Evolutionary conservation across 169 alveolate species (phyloP).

Genomic region (Besnoitia besnoiti): DNA sequence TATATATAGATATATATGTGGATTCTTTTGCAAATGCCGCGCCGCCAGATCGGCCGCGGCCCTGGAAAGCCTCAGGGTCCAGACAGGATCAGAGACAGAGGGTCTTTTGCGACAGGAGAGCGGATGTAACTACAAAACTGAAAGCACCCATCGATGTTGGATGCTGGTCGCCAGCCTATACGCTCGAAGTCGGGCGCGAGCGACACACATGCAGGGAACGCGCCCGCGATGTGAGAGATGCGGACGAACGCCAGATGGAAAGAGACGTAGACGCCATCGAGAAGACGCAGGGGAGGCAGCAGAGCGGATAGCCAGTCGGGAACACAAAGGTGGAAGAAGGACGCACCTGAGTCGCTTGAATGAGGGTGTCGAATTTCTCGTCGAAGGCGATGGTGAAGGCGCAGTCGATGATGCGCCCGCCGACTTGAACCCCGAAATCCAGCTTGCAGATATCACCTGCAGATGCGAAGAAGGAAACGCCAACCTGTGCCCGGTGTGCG

Average conservation of each 20-base stretch:
- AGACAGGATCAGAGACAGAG: too few relatives aligned
- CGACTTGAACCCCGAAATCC: slow-evolving; percentile 99
- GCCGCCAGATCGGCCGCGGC: too few relatives aligned
- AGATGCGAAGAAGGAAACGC: not conserved
- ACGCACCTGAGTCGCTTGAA: slow-evolving; percentile 88
- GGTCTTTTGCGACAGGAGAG: too few relatives aligned
- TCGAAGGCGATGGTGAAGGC: slow-evolving; percentile 96
- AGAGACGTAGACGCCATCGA: not conserved
- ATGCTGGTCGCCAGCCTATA: too few relatives aligned
- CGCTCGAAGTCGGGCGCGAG: too few relatives aligned
- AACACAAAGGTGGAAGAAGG: not conserved
- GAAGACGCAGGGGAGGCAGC: not conserved
- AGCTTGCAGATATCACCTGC: slow-evolving; percentile 95
- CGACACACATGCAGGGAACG: too few relatives aligned
- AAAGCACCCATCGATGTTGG: too few relatives aligned
- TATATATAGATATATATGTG: too few relatives aligned
- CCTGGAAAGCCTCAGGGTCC: too few relatives aligned
- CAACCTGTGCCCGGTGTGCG: not conserved
- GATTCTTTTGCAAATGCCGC: too few relatives aligned
- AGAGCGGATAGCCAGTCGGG: not conserved
- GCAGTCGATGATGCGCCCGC: slow-evolving; percentile 98
- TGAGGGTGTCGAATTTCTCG: slow-evolving; percentile 88
- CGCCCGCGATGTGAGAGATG: too few relatives aligned
- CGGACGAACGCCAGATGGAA: not conserved
- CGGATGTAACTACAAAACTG: too few relatives aligned